Conservation (phyloP, 305 asterid genomes). For the Caryopteris hybrid region DNA sequence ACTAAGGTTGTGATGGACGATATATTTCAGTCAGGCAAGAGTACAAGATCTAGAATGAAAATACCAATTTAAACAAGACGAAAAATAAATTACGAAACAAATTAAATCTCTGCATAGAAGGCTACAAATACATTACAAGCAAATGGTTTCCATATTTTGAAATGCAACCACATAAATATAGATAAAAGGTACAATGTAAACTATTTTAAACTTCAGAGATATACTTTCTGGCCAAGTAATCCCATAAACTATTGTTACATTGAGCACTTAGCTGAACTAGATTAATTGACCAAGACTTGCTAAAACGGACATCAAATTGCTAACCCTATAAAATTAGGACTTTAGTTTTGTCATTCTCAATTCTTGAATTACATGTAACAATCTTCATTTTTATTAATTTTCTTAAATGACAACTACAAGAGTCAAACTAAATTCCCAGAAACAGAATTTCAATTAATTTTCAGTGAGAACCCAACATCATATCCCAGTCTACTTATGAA, state of each 20-base stretch:
- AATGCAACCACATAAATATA: not conserved
- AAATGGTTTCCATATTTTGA: too few relatives aligned
- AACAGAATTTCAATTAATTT: not conserved
- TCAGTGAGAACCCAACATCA: not conserved
- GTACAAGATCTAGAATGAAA: not conserved
- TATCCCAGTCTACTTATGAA: not conserved
- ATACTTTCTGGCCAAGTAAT: not conserved
- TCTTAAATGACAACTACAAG: too few relatives aligned
- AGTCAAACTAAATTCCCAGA: too few relatives aligned
- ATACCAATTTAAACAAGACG: not conserved
- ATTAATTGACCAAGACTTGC: not conserved
- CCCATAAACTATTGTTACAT: not conserved
- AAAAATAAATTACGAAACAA: not conserved
- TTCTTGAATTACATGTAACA: not conserved
- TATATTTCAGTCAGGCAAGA: not conserved
- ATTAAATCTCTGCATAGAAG: not conserved
- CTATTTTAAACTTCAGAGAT: not conserved
- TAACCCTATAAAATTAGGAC: not conserved
- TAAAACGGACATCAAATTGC: not conserved
- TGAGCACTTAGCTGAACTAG: not conserved
- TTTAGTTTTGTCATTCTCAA: not conserved
- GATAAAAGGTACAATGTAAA: not conserved
- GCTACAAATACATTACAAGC: too few relatives aligned
- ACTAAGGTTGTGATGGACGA: too few relatives aligned
- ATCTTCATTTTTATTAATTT: not conserved